Percentiles rank a stretch among this genome's conserved stretches.
Evolutionary conservation across 257 asterid species (phyloP).

Genomic region (Scutellaria minor): DNA sequence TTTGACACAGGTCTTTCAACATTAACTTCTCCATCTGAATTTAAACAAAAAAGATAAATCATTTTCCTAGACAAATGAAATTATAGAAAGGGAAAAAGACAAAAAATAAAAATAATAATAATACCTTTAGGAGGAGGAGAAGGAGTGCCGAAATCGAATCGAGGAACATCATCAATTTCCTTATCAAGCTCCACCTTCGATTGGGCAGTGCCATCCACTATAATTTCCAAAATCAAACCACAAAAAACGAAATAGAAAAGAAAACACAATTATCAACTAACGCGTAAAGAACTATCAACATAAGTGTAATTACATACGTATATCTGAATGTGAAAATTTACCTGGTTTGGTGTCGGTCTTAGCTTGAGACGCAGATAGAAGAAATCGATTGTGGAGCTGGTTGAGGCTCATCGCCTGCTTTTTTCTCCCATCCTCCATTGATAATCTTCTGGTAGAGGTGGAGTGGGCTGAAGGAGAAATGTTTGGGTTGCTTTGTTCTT

Average conservation of each 20-base stretch:
- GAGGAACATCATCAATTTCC: conserved; percentile 46
- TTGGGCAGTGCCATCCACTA: conserved; percentile 34
- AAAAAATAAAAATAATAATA: background rate
- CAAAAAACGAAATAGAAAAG: background rate
- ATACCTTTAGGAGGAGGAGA: conserved; percentile 46
- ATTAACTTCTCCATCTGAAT: conserved; percentile 34
- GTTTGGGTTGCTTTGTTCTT: conserved; percentile 19
- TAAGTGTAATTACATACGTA: background rate
- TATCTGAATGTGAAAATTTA: conserved; percentile 6
- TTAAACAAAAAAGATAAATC: background rate
- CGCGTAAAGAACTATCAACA: background rate
- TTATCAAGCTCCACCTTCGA: conserved; percentile 37
- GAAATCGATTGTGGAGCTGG: conserved; percentile 69
- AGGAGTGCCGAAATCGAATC: conserved; percentile 48
- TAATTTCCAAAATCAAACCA: conserved; percentile 34
- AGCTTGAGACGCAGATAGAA: conserved; percentile 65
- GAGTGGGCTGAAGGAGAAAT: conserved; percentile 1
- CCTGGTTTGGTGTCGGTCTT: conserved; percentile 45
- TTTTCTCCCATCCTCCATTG: conserved; percentile 57
- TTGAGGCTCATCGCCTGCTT: conserved; percentile 75
- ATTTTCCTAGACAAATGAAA: conserved; percentile 23
- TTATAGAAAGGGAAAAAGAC: background rate
- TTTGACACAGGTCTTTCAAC: conserved; percentile 33
- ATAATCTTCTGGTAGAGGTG: conserved; percentile 19
- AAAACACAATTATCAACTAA: background rate